A percentile compares a stretch with the other conserved stretches of the same genome.
Conservation (phyloP, 768 basidiomycete genomes). For the Pisolithus tinctorius region DNA sequence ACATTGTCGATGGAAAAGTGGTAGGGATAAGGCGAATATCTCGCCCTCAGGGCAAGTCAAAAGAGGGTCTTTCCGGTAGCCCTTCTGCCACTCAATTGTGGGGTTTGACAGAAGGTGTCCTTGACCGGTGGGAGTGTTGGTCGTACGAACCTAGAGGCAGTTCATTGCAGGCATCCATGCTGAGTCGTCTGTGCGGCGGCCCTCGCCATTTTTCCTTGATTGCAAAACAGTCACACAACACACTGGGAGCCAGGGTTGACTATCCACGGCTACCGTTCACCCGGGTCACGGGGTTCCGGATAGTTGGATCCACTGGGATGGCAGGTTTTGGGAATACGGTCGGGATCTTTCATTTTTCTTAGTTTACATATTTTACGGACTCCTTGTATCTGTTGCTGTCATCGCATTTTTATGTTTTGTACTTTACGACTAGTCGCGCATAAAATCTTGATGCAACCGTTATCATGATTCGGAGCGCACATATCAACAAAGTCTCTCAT, state of each 20-base stretch:
- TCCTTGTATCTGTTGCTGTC: conserved; percentile 12
- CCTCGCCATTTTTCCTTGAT: conserved; percentile 7
- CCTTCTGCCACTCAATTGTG: conserved; percentile 8
- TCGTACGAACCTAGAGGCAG: conserved; percentile 54
- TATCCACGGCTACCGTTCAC: conserved; percentile 72
- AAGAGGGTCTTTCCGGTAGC: conserved; percentile 10
- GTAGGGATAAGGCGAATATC: conserved; percentile 68
- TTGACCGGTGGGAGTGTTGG: conserved; percentile 86
- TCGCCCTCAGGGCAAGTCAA: conserved; percentile 32
- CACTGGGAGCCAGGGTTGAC: conserved; percentile 7
- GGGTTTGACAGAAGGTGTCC: conserved; percentile 55
- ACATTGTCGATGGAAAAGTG: conserved; percentile 45
- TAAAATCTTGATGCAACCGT: neutral
- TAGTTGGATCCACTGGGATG: conserved; percentile 43
- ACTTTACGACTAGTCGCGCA: neutral
- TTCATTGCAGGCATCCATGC: conserved; percentile 41
- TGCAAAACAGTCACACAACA: conserved; percentile 1
- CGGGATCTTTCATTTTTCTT: conserved; percentile 21
- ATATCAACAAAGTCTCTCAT: conserved; percentile 1
- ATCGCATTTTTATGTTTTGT: neutral
- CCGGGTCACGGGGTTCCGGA: conserved; percentile 57
- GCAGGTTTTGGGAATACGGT: conserved; percentile 77
- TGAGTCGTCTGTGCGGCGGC: conserved; percentile 39
- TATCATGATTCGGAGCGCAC: neutral
- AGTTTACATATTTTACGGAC: conserved; percentile 5